Evolutionary conservation across 805 yeast genomes (phyloP).

Genomic region (Cyberlindnera xishuangbannaensis): DNA sequence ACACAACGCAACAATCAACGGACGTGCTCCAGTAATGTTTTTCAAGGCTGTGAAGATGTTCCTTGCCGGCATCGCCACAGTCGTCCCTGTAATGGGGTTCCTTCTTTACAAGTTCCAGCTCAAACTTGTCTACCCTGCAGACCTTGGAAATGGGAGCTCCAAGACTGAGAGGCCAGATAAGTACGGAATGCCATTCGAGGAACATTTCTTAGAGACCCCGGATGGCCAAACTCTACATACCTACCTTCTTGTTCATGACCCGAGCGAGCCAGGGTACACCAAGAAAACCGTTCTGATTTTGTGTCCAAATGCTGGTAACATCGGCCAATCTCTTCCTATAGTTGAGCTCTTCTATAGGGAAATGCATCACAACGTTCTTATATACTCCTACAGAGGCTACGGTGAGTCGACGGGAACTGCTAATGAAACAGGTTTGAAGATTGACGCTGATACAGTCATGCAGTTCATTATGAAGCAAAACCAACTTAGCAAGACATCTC

Average conservation of each 20-base stretch:
- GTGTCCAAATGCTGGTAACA: constrained; percentile 94
- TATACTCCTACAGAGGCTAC: constrained; percentile 88
- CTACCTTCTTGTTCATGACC: constrained; percentile 51
- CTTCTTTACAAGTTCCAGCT: constrained; percentile 60
- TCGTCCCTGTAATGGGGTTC: constrained; percentile 39
- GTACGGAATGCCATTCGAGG: constrained; percentile 61
- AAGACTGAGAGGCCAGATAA: constrained; percentile 73
- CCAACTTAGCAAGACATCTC: constrained; percentile 44
- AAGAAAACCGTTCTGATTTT: constrained; percentile 70
- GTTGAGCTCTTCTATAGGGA: constrained; percentile 60
- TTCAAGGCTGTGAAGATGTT: constrained; percentile 28
- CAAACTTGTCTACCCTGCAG: constrained; percentile 75
- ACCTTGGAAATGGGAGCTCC: constrained; percentile 65
- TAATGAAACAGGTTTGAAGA: constrained; percentile 70
- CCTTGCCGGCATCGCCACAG: constrained; percentile 36
- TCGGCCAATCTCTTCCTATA: constrained; percentile 83
- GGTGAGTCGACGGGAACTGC: constrained; percentile 77
- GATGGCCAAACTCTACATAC: constrained; percentile 70
- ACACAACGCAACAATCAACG: too few relatives aligned
- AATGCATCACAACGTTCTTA: constrained; percentile 70
- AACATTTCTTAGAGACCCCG: constrained; percentile 49
- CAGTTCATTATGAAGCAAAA: constrained; percentile 48
- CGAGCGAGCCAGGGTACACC: constrained; percentile 31
- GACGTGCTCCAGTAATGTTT: constrained; percentile 1
- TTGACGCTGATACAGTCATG: constrained; percentile 73